Conservation (phyloP, 148 eudicot species). For the Bassia scoparia region DNA sequence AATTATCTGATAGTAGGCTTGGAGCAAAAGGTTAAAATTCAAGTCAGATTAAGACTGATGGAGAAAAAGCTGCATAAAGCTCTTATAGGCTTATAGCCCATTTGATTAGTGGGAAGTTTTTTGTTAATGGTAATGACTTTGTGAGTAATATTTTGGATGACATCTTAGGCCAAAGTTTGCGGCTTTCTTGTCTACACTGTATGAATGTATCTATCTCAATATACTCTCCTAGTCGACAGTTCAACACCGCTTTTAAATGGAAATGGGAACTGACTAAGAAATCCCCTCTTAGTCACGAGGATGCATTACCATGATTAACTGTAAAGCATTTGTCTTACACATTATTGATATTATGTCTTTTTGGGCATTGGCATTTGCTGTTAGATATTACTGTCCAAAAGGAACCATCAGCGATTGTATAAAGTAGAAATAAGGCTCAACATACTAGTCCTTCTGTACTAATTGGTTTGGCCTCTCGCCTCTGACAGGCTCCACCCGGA, state of each 20-base stretch:
- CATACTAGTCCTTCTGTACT: background rate
- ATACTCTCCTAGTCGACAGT: background rate
- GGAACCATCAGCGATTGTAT: too few species aligned
- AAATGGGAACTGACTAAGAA: background rate
- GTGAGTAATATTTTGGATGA: background rate
- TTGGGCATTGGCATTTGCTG: background rate
- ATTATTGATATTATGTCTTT: background rate
- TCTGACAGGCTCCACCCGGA: conserved; percentile 80
- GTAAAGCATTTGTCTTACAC: background rate
- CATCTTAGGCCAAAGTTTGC: background rate
- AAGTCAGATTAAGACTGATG: background rate
- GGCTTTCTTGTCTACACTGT: background rate
- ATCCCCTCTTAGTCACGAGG: background rate
- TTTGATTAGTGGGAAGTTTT: background rate
- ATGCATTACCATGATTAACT: background rate
- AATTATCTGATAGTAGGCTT: background rate
- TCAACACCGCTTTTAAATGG: background rate
- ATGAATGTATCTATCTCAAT: background rate
- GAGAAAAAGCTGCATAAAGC: background rate
- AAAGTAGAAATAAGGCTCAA: background rate
- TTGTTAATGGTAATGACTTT: background rate
- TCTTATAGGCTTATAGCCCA: too few species aligned
- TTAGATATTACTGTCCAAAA: background rate
- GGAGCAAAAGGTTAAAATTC: background rate
- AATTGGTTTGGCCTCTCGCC: background rate